A percentile compares a stretch with the other conserved stretches of the same genome.
Evolutionary conservation across 257 asterid species (phyloP).

Genomic region (Verbascum thapsus): DNA sequence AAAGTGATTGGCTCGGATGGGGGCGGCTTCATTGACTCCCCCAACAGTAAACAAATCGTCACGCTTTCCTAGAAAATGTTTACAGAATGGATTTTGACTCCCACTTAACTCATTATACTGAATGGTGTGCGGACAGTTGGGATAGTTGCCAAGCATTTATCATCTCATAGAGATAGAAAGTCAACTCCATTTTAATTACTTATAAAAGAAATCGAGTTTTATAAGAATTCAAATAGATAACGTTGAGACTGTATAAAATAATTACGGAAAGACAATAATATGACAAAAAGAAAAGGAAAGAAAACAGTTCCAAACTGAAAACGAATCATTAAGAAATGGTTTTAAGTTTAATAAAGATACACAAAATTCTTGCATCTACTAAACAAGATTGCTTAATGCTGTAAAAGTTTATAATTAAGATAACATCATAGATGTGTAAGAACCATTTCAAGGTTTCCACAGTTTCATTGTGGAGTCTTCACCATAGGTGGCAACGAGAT

Average conservation of each 20-base stretch:
- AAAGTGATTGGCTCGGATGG: constrained; percentile 23
- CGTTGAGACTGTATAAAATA: constrained; percentile 2
- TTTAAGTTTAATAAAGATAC: neutral
- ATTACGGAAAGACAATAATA: constrained; percentile 18
- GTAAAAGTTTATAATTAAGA: constrained; percentile 11
- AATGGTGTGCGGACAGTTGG: constrained; percentile 24
- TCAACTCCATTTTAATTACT: too few species aligned
- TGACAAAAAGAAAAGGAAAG: neutral
- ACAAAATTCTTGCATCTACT: constrained; percentile 15
- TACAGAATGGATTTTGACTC: neutral
- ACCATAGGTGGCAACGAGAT: constrained; percentile 81
- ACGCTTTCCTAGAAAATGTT: constrained; percentile 14
- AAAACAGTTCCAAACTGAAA: neutral
- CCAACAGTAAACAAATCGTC: neutral
- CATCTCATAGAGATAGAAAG: constrained; percentile 15
- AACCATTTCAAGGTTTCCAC: constrained; percentile 72
- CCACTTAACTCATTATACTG: neutral
- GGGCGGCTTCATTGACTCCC: constrained; percentile 23
- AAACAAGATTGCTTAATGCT: neutral
- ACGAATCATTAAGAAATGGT: neutral
- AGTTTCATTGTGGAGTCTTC: constrained; percentile 86
- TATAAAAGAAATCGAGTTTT: too few species aligned
- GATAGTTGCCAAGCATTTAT: constrained; percentile 17
- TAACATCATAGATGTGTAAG: neutral
- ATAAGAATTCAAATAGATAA: neutral